Evolutionary conservation across 306 rosid species (phyloP).

Genomic region (Cajanus cajan): DNA sequence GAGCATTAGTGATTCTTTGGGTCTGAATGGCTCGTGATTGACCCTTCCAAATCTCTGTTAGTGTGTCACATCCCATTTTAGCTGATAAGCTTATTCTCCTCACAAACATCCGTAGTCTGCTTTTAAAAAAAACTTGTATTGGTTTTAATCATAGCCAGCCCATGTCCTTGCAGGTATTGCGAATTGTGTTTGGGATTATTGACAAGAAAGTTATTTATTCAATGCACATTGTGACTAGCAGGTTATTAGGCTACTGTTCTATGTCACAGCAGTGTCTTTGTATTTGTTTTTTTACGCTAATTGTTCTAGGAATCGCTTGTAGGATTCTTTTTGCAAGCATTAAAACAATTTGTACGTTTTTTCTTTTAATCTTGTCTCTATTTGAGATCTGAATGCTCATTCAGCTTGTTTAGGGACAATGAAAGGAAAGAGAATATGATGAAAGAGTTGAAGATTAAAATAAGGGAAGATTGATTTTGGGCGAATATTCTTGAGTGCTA

Average conservation of each 20-base stretch:
- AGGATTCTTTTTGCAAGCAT: not conserved
- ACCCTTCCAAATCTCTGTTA: not conserved
- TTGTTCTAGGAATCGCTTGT: conserved; percentile 17
- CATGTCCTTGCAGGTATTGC: conserved; percentile 34
- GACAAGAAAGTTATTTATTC: not conserved
- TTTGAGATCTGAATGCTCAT: not conserved
- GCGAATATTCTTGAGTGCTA: not conserved
- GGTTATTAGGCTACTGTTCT: conserved; percentile 15
- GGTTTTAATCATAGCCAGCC: conserved; percentile 23
- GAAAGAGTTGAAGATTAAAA: not conserved
- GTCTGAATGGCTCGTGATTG: not conserved
- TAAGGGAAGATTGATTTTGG: not conserved
- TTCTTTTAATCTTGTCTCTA: conserved; percentile 6
- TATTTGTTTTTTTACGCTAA: not conserved
- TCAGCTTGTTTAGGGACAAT: not conserved
- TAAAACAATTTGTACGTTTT: not conserved
- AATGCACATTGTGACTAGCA: conserved; percentile 17
- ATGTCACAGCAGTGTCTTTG: conserved; percentile 1
- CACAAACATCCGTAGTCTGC: not conserved
- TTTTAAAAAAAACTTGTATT: conserved; percentile 2
- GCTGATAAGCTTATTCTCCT: not conserved
- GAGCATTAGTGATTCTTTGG: conserved; percentile 2
- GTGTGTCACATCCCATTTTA: not conserved
- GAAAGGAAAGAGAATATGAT: conserved; percentile 5
- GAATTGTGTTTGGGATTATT: conserved; percentile 11